These are phyloP conservation scores for Takashimella koratensis DNA, from an alignment of 1,284 basidiomycete species.

Conservation along the genomic window DNA sequence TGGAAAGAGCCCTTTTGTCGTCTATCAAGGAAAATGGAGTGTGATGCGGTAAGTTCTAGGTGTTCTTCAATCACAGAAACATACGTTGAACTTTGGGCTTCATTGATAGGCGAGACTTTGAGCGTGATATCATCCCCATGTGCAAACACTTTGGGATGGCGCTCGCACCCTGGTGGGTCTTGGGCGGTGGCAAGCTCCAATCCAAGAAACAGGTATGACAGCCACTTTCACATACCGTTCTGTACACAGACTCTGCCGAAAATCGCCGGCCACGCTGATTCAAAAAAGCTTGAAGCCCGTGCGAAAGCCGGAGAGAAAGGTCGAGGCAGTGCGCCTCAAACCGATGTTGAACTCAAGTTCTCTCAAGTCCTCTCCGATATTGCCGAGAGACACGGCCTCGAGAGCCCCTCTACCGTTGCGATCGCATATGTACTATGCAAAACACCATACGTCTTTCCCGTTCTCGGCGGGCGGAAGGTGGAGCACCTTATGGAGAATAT, in stretches of 20 bases:
- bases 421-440: conserved; percentile 10
- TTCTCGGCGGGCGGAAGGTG: conserved; percentile 47
- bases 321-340: conserved; percentile 18
- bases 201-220: conserved; percentile 14
- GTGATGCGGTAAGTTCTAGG: no score
- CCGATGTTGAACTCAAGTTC: no score
- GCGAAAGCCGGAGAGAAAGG: conserved; percentile 24
- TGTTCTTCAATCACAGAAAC: no score
- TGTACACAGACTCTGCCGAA: no score
- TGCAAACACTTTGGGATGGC: conserved; percentile 48
- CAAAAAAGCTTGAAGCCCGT: conserved; percentile 27
- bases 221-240: no score
- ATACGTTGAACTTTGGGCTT: no score
- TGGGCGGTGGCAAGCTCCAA: conserved; percentile 41
- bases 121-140: conserved; percentile 59
- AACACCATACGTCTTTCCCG: conserved; percentile 37
- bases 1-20: conserved; percentile 54
- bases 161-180: conserved; percentile 42
- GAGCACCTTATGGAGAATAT: conserved; percentile 38
- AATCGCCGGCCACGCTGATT: no score
- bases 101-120: conserved; percentile 53
- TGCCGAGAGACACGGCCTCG: conserved; percentile 43
- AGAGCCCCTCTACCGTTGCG: conserved; percentile 17
- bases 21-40: conserved; percentile 58
- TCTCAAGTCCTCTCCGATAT: no score